A percentile compares a stretch with the other conserved stretches of the same genome.
phyloP scores from a whole-genome alignment of 164 flowering plant species.

The Echeveria elegans region DNA sequence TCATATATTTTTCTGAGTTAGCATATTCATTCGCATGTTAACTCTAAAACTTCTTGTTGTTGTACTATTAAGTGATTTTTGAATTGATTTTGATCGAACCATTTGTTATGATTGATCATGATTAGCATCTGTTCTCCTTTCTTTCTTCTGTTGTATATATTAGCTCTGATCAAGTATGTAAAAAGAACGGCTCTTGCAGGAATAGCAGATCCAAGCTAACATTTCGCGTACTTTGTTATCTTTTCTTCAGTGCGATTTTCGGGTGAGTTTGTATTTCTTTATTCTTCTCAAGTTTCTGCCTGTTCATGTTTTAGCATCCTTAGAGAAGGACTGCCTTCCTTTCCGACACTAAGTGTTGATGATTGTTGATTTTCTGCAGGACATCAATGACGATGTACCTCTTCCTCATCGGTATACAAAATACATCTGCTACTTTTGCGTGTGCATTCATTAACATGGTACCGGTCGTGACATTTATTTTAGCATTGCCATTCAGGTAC shows the following conservation, averaged over 20 bases:
- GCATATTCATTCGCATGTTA: not conserved
- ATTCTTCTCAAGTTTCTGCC: not conserved
- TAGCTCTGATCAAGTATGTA: not conserved
- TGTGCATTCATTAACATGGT: conserved; percentile 80
- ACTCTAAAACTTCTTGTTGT: not conserved
- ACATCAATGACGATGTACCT: conserved; percentile 55
- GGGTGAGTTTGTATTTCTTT: conserved; percentile 40
- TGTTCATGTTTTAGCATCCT: not conserved
- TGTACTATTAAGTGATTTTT: not conserved
- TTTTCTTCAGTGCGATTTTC: conserved; percentile 61
- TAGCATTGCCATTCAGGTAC: conserved; percentile 72
- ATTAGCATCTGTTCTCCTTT: not conserved
- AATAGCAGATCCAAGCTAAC: conserved; percentile 52
- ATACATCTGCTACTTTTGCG: conserved; percentile 69
- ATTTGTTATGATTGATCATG: not conserved
- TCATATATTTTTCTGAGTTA: not conserved
- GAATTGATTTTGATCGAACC: not conserved
- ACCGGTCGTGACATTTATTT: conserved; percentile 65
- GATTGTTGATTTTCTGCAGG: conserved; percentile 27
- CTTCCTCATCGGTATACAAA: conserved; percentile 62
- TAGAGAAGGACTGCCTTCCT: not conserved
- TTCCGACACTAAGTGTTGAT: not conserved
- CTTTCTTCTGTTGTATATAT: not conserved
- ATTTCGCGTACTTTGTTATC: conserved; percentile 32
- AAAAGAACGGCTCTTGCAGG: conserved; percentile 40